Percentiles rank a stretch among this genome's conserved stretches.
phyloP scores from a whole-genome alignment of 805 yeast genomes.

The Candida rishiriensis region DNA sequence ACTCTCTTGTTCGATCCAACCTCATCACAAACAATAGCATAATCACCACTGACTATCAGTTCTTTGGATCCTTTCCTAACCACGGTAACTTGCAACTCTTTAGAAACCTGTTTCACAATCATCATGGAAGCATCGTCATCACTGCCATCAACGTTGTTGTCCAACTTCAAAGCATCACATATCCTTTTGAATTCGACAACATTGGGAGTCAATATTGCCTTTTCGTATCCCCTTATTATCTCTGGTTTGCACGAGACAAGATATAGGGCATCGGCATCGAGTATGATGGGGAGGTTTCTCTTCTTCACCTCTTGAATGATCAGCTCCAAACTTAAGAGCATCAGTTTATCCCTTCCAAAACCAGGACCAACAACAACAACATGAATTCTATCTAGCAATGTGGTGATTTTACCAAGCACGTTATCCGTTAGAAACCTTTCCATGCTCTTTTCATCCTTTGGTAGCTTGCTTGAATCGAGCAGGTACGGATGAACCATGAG shows the following conservation, averaged over 20 bases:
- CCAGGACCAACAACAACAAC: conserved; percentile 92
- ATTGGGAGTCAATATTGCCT: conserved; percentile 84
- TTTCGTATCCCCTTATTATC: conserved; percentile 47
- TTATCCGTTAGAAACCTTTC: conserved; percentile 33
- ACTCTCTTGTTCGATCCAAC: conserved; percentile 75
- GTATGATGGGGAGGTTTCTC: conserved; percentile 61
- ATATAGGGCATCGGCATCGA: conserved; percentile 89
- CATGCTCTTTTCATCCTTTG: conserved; percentile 9
- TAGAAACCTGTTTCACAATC: conserved; percentile 39
- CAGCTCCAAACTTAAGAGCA: conserved; percentile 56
- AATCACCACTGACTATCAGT: conserved; percentile 49
- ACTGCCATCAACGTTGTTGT: conserved; percentile 11
- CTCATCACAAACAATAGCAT: conserved; percentile 38
- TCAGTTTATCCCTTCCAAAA: conserved; percentile 72
- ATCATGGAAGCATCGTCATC: conserved; percentile 11
- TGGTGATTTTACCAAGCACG: conserved; percentile 52
- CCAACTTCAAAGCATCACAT: conserved; percentile 41
- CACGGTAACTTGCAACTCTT: conserved; percentile 50
- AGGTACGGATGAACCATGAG: conserved; percentile 95
- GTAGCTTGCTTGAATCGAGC: conserved; percentile 38
- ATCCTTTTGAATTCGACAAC: conserved; percentile 77
- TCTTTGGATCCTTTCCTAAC: conserved; percentile 73
- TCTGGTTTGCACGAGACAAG: conserved; percentile 56
- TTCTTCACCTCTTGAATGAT: conserved; percentile 54
- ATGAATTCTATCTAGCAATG: conserved; percentile 63